Conservation (phyloP, 495 filamentous ascomycete species). For the Xylaria grammica region DNA sequence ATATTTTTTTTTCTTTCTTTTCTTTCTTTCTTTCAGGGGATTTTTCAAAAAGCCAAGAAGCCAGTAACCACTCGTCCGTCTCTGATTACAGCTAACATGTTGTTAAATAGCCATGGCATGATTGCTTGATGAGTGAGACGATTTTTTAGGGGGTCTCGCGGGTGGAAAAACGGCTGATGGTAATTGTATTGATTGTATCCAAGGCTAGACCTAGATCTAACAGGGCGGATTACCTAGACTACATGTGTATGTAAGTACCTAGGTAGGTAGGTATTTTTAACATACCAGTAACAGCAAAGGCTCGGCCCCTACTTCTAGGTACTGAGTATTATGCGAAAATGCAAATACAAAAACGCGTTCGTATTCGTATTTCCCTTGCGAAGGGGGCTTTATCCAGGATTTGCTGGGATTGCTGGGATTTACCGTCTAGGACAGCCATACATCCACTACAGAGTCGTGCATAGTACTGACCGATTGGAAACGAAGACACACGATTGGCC, state of each 20-base stretch:
- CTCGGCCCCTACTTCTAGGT: too few species aligned
- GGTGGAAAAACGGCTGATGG: too few species aligned
- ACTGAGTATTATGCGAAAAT: too few species aligned
- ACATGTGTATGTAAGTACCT: constrained; percentile 1
- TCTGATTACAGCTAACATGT: not conserved
- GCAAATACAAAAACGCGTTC: not conserved
- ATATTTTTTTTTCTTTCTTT: not conserved
- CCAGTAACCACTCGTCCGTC: too few species aligned
- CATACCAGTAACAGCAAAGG: too few species aligned
- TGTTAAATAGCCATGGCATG: constrained; percentile 9
- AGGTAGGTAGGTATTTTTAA: too few species aligned
- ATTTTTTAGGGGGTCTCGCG: not conserved
- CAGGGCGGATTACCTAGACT: too few species aligned
- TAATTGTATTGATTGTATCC: too few species aligned
- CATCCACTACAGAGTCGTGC: too few species aligned
- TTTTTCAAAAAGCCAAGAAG: not conserved
- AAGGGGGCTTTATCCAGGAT: not conserved
- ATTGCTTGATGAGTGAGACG: constrained; percentile 17
- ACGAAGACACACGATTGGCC: constrained; percentile 12
- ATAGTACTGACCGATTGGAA: constrained; percentile 1
- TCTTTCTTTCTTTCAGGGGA: not conserved
- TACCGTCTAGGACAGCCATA: too few species aligned
- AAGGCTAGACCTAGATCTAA: too few species aligned
- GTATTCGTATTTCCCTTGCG: constrained; percentile 10
- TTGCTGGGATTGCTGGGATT: too few species aligned